Evolutionary conservation across 2,329 filamentous ascomycete genomes (phyloP).

Genomic region (Penicillium sumatraense): DNA sequence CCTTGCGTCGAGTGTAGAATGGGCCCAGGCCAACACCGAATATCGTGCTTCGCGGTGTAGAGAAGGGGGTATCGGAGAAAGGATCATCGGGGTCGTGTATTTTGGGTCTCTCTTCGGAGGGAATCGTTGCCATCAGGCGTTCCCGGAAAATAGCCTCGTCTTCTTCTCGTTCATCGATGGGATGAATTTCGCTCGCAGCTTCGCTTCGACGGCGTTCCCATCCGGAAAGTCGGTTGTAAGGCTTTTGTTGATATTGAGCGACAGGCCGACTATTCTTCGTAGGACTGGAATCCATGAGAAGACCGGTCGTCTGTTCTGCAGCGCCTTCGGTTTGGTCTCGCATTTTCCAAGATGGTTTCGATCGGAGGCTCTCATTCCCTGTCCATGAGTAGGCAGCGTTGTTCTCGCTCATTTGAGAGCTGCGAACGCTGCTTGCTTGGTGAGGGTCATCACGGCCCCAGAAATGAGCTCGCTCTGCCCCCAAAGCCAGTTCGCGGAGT

Average conservation of each 20-base stretch:
- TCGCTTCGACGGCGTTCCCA: constrained; percentile 56
- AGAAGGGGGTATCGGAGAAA: constrained; percentile 31
- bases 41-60: constrained; percentile 32
- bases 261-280: constrained; percentile 42
- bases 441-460: constrained; percentile 44
- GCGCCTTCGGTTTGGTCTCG: constrained; percentile 29
- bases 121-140: constrained; percentile 26
- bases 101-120: constrained; percentile 7
- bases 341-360: constrained; percentile 32
- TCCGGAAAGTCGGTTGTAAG: constrained; percentile 44
- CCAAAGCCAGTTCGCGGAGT: constrained; percentile 57
- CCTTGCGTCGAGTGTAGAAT: constrained; percentile 27
- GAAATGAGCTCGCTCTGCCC: constrained; percentile 53
- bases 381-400: constrained; percentile 36
- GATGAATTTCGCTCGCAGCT: constrained; percentile 61
- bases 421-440: constrained; percentile 42
- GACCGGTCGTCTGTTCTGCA: constrained; percentile 49
- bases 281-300: constrained; percentile 48
- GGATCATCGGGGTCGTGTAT: constrained; percentile 28
- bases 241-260: constrained; percentile 20
- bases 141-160: constrained; percentile 50
- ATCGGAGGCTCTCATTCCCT: constrained; percentile 21
- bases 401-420: constrained; percentile 31
- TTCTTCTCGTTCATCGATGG: constrained; percentile 67
- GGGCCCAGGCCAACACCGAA: constrained; percentile 28